A percentile compares a stretch with the other conserved stretches of the same genome.
phyloP scores from a whole-genome alignment of 257 asterid species.

The Solanum rostratum region DNA sequence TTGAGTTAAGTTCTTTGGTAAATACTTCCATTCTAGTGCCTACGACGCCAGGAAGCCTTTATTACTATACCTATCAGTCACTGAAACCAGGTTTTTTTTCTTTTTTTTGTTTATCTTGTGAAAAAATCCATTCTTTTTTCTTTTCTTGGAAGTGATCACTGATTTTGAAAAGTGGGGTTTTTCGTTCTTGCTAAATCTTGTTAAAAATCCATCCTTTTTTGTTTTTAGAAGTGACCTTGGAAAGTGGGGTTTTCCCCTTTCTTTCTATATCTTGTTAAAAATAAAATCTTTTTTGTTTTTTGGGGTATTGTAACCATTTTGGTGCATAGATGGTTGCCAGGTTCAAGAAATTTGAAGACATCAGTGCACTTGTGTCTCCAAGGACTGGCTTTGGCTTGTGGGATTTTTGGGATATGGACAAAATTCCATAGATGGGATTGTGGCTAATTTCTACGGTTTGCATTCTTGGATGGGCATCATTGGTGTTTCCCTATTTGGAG shows the following conservation, averaged over 20 bases:
- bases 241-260: no score
- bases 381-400: slow-evolving; percentile 79
- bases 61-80: no score
- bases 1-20: neutral
- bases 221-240: no score
- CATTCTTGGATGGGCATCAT: slow-evolving; percentile 85
- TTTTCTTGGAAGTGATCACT: neutral
- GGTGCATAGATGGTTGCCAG: no score
- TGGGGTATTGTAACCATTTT: no score
- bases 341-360: slow-evolving; percentile 61
- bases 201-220: neutral
- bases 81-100: neutral
- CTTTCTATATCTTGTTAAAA: no score
- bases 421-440: slow-evolving; percentile 71
- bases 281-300: no score
- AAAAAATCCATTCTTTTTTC: neutral
- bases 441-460: slow-evolving; percentile 73
- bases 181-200: neutral
- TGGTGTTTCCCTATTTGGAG: slow-evolving; percentile 57
- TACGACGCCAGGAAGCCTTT: no score
- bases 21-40: neutral
- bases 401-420: slow-evolving; percentile 81
- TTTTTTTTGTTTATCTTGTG: neutral
- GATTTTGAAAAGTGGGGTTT: neutral
- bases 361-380: slow-evolving; percentile 71